phyloP scores from a whole-genome alignment of 257 asterid species.

The Solanum verrucosum region DNA sequence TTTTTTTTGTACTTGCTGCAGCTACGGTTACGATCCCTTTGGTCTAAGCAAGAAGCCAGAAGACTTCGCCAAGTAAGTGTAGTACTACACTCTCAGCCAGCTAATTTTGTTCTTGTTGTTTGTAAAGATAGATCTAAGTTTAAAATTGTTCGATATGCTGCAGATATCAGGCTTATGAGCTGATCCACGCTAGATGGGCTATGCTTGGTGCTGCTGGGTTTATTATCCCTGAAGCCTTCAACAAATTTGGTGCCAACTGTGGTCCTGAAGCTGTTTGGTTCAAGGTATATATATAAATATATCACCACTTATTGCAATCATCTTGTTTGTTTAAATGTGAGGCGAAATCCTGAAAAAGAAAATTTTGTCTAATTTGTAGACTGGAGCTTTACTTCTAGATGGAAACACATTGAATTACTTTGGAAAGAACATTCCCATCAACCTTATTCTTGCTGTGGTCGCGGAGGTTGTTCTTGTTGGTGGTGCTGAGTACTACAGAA shows the following conservation, averaged over 20 bases:
- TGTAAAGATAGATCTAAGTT: background rate
- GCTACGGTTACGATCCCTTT: conserved; percentile 97
- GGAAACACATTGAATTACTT: conserved; percentile 94
- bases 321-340: background rate
- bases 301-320: background rate
- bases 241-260: conserved; percentile 88
- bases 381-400: conserved; percentile 92
- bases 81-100: too few relatives aligned
- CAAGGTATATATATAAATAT: conserved; percentile 47
- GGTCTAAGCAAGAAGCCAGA: conserved; percentile 96
- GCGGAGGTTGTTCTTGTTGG: conserved; percentile 93
- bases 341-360: background rate
- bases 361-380: conserved; percentile 20
- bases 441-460: conserved; percentile 64
- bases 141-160: background rate
- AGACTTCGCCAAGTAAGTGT: conserved; percentile 67
- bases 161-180: conserved; percentile 87
- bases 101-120: background rate
- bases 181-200: conserved; percentile 95
- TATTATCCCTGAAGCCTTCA: conserved; percentile 91
- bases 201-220: conserved; percentile 99
- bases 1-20: conserved; percentile 5
- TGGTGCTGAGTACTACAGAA: conserved; percentile 95
- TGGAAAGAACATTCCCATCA: conserved; percentile 89
- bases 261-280: conserved; percentile 99